Conservation (phyloP, 2,329 filamentous ascomycete genomes). For the Diaporthe helianthi region DNA sequence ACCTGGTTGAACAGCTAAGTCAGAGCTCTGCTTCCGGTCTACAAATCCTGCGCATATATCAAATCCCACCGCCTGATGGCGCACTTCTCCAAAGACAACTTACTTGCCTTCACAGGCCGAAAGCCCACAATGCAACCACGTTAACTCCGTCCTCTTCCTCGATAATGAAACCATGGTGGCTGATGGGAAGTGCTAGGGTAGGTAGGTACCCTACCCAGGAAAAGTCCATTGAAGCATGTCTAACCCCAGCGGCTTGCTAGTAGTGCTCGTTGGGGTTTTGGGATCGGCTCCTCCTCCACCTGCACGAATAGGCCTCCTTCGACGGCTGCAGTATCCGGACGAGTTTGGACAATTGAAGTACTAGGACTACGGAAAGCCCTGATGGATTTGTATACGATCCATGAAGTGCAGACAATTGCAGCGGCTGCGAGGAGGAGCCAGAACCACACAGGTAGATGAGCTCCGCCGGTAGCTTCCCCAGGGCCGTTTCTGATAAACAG, state of each 20-base stretch:
- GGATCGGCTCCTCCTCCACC: background rate
- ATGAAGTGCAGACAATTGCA: background rate
- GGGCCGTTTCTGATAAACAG: background rate
- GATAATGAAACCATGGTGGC: rapidly evolving
- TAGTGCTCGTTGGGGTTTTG: background rate
- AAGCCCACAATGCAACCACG: background rate
- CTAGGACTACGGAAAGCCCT: too few species aligned
- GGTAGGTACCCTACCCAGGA: too few species aligned
- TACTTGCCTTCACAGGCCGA: background rate
- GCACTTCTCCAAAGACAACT: background rate
- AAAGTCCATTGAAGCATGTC: too few species aligned
- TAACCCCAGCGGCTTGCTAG: background rate
- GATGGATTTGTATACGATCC: background rate
- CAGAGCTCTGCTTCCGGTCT: background rate
- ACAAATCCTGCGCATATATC: background rate
- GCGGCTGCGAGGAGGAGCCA: background rate
- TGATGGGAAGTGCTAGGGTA: too few species aligned
- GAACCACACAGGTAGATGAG: background rate
- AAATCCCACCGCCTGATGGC: background rate
- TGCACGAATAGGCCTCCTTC: background rate
- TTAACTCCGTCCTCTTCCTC: background rate
- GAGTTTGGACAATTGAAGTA: background rate
- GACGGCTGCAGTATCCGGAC: background rate
- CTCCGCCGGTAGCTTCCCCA: background rate
- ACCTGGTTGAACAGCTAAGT: too few species aligned